Base-by-base conservation (phyloP, 2,329 filamentous ascomycete genomes). In the Penicillium hordei region DNA sequence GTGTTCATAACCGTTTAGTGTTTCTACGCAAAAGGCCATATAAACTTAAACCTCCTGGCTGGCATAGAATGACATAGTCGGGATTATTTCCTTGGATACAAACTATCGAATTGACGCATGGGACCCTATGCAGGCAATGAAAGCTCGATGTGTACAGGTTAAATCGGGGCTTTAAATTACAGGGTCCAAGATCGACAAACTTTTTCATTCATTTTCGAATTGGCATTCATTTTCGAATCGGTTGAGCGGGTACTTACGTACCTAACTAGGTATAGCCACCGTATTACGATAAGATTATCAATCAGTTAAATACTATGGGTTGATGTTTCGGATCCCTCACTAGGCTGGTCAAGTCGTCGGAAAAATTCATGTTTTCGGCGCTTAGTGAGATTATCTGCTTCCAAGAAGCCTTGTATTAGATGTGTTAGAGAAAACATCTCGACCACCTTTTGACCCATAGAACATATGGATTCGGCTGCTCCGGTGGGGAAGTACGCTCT, bases 281-380 rank as follows among this genome's bases (percentile, higher is more conserved):
- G 17, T 50, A 50, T 17, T 15, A 50, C 21, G 33, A 50, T 50
- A 50, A 50, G 33, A 50, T 50, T 21, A 50, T 50, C 33, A 29
- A 50, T 50, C 23, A 29, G 46, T 19, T 12, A 34, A 34, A 21
- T 34, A 48, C 45, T 5, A 15, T 49, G 6, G 4, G 15, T 9
- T 27, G 15, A 27, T 34, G 45, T 8, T n/a, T 38, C 10, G 6
- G 21, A 48, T 5, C 15, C 7, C 9, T 21, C n/a, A 34, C 9
- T 23, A 1, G 19, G 15, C 9, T 25, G 6, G 17, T 27, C 4
- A 4, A 29, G 4, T 29, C 1, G 15, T 42, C 13, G 4, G 13
- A 17, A 25, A 4, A 10, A 38, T 15, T 19, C 23, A 9, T 7
- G 19, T 15, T 39, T n/a, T 10, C 1, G 13, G 31, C 13, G 31